Percentiles rank a stretch among this genome's conserved stretches.
phyloP scores from a whole-genome alignment of 2,329 filamentous ascomycete genomes.

The Fusarium napiforme region DNA sequence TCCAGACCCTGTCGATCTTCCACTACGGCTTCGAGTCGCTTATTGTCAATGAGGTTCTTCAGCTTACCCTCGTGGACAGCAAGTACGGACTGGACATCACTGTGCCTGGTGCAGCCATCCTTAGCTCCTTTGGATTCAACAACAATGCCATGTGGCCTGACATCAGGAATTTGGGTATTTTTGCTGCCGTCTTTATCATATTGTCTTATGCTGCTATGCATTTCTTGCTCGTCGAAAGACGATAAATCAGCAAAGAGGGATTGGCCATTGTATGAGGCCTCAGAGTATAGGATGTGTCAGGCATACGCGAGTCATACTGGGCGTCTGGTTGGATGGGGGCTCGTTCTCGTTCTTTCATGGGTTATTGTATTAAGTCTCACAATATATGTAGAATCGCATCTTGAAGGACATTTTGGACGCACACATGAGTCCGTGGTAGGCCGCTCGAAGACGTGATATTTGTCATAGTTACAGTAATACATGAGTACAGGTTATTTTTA shows the following conservation, averaged over 20 bases:
- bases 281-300: conserved; percentile 7
- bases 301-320: conserved; percentile 12
- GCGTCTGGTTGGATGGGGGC: conserved; percentile 30
- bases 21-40: conserved; percentile 97
- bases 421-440: not conserved
- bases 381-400: conserved; percentile 4
- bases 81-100: conserved; percentile 98
- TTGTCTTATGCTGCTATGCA: conserved; percentile 95
- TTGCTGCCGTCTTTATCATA: conserved; percentile 84
- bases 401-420: not conserved
- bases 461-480: conserved; percentile 39
- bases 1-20: conserved; percentile 95
- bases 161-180: conserved; percentile 81
- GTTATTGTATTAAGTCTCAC: conserved; percentile 8
- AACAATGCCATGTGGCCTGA: conserved; percentile 88
- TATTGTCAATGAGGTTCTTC: conserved; percentile 96
- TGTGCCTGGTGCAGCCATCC: conserved; percentile 91
- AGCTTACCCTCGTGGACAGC: conserved; percentile 88
- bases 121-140: conserved; percentile 95
- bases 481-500: conserved; percentile 44
- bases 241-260: conserved; percentile 48
- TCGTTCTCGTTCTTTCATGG: not conserved
- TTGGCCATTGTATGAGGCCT: not conserved
- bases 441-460: conserved; percentile 25
- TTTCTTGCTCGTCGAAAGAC: conserved; percentile 87